A percentile compares a stretch with the other conserved stretches of the same genome.
These are phyloP conservation scores for Arctium lappa DNA, from an alignment of 129 eudicot genomes.

Conservation along the genomic window DNA sequence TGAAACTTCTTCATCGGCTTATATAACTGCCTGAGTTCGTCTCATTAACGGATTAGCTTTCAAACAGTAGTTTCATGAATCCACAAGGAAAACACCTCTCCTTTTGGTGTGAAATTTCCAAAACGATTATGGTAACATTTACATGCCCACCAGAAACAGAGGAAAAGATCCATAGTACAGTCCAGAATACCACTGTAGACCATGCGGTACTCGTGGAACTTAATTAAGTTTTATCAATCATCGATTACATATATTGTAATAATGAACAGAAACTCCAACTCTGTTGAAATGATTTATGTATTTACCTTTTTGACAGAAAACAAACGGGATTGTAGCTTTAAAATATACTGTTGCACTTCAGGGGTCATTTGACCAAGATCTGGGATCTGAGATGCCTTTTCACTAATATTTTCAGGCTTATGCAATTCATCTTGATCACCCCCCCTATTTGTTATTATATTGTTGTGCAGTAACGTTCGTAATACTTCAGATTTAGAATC, in stretches of 20 bases:
- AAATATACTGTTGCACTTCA: slow-evolving; percentile 59
- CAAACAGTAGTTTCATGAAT: too few relatives aligned
- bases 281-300: neutral
- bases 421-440: slow-evolving; percentile 34
- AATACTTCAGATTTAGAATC: slow-evolving; percentile 48
- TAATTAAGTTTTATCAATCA: neutral
- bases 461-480: slow-evolving; percentile 34
- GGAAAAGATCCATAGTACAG: too few relatives aligned
- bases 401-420: slow-evolving; percentile 31
- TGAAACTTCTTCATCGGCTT: too few relatives aligned
- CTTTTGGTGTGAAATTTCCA: too few relatives aligned
- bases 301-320: slow-evolving; percentile 81
- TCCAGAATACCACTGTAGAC: neutral
- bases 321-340: slow-evolving; percentile 72
- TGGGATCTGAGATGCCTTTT: slow-evolving; percentile 39
- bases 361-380: slow-evolving; percentile 76
- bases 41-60: too few relatives aligned
- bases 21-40: too few relatives aligned
- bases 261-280: neutral
- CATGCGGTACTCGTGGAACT: neutral
- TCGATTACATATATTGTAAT: neutral
- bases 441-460: slow-evolving; percentile 16
- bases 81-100: too few relatives aligned
- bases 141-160: too few relatives aligned
- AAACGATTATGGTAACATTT: too few relatives aligned